These are phyloP conservation scores for Eucalyptus tenuipes DNA, from an alignment of 345 rosid genomes.

Conservation along the genomic window DNA sequence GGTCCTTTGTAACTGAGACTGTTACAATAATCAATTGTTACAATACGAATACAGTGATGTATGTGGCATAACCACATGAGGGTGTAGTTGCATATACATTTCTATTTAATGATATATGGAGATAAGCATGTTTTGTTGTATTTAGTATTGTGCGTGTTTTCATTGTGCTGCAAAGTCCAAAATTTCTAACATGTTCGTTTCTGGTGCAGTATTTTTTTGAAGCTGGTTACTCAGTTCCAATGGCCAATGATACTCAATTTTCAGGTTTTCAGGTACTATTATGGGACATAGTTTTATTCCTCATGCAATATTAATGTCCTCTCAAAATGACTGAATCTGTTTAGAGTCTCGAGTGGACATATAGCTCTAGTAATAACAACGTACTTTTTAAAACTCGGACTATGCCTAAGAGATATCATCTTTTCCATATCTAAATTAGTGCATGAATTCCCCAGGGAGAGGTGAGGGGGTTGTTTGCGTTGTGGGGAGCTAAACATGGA, in stretches of 20 bases:
- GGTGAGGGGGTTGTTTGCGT: not conserved
- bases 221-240: slow-evolving; percentile 14
- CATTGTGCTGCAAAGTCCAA: not conserved
- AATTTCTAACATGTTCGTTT: not conserved
- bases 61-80: not conserved
- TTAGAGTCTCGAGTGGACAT: not conserved
- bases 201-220: slow-evolving; percentile 9
- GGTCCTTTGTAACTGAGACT: not conserved
- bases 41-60: not conserved
- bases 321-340: not conserved
- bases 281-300: not conserved
- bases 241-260: slow-evolving; percentile 74
- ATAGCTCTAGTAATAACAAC: not conserved
- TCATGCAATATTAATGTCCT: not conserved
- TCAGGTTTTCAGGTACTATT: slow-evolving; percentile 53
- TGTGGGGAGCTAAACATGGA: not conserved
- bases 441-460: not conserved
- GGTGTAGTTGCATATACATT: not conserved
- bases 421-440: not conserved
- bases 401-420: not conserved
- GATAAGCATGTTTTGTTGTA: not conserved
- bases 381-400: not conserved
- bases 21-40: not conserved
- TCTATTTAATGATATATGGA: not conserved
- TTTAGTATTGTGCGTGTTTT: not conserved